Evolutionary conservation across 768 basidiomycete species (phyloP), one percentile per base, ranked within the genome.

Genomic region (Termitomyces sp.): DNA sequence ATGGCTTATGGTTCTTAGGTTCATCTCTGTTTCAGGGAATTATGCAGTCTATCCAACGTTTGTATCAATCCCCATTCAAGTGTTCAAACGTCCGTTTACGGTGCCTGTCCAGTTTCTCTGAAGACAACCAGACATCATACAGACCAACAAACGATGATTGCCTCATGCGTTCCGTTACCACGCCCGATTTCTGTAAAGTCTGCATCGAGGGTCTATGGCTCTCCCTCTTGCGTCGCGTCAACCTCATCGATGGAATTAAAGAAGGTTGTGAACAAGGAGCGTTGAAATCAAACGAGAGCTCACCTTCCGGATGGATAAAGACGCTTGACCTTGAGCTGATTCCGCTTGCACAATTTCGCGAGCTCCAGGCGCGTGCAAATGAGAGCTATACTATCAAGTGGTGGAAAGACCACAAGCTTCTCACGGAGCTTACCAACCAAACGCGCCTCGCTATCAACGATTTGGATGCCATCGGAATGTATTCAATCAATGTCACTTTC

Each of bases 61-160:
- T 61, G 86, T 74, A 6, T 35, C 52, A 9, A 13, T 57, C 7
- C 20, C 22, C n/a, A 64, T 20, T 35, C 28, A 28, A 28, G 46
- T 39, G 8, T 28, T 42, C 51, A 16, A 8, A 32, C 35, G 18
- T 48, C 35, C 24, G 39, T 35, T 22, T 1, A 18, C 8, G 50
- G n/a, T 56, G 33, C 38, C n/a, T 46, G 28, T 6, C 20, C 63
- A 90, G 89, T 20, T 91, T 81, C 68, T 89, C 87, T 0, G 78
- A 86, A 38, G 70, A 75, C 42, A 90, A 92, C 66, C 70, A 72
- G 55, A 91, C 88, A 0, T 81, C 83, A 3, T 92, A 89, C 72
- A 83, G 91, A n/a, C 91, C 91, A 4, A 92, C 91, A 2, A 90
- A 91, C 64, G 86, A 90, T 62, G 88, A 86, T 70, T 92, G 91